Base-by-base conservation (phyloP, 257 asterid genomes). In the Anisodus tanguticus region DNA sequence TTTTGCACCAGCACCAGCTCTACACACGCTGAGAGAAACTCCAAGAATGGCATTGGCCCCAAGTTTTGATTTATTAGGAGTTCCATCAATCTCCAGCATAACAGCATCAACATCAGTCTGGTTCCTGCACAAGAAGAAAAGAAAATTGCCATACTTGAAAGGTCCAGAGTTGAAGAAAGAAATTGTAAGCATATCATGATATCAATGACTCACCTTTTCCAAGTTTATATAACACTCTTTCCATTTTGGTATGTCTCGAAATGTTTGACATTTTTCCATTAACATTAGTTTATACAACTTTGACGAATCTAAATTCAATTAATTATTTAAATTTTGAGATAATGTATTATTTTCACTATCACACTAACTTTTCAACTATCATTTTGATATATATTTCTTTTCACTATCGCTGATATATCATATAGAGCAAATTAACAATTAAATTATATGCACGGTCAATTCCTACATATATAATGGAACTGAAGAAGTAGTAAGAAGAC, bases 41-140 rank as follows among this genome's bases (percentile, higher is more conserved):
- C 99, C 99, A 84, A 96, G 92, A 49, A 96, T 94, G 45, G 99
- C 99, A 88, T 96, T 96, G 12, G 99, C 98, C 85, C 99, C 99
- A 51, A 96, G 89, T 83, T 94, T 93, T 5, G 99, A 96, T 86
- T 96, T 96, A 76, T 96, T 96, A 54, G 97, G 91, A 9, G 99
- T 94, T 83, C 98, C 99, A 72, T 96, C 99, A 87, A 96, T 92
- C 77, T 96, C 98, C 90, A 95, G 89, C 99, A 95, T 93, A 79
- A 92, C 86, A 1, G 92, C 89, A 86, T 97, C 99, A 2, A 97
- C 97, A 87, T 88, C 97, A 57, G 54, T 79, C 89, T 97, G 99
- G 84, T 97, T 92, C 91, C 99, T 95, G 74, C 70, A 84, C 63
- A 63, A 83, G 72, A 86, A 82, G 35, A 84, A 58, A 60, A 16